These are phyloP conservation scores for Aspergillus phoenicis DNA, from an alignment of 2,329 filamentous ascomycete genomes.

Conservation along the genomic window DNA sequence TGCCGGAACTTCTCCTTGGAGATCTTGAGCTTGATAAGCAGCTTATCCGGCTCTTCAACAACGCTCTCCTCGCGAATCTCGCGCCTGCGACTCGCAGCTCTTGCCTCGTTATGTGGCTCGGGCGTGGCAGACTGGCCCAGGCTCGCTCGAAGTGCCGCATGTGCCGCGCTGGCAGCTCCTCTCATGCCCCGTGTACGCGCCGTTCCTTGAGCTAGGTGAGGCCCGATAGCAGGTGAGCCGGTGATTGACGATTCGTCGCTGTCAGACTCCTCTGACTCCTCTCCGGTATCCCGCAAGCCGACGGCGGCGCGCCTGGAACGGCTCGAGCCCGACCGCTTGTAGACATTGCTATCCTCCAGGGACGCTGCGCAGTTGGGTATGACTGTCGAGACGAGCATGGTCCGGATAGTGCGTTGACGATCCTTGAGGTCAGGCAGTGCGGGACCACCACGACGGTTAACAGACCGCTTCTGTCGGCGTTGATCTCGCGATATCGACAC, in stretches of 20 bases:
- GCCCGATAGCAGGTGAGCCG: slow-evolving; percentile 79
- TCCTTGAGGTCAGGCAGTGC: slow-evolving; percentile 96
- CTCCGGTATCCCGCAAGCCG: slow-evolving; percentile 61
- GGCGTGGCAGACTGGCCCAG: slow-evolving; percentile 85
- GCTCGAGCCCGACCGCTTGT: slow-evolving; percentile 71
- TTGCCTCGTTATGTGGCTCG: slow-evolving; percentile 72
- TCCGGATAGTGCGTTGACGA: slow-evolving; percentile 87
- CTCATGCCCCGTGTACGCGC: slow-evolving; percentile 86
- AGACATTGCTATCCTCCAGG: slow-evolving; percentile 83
- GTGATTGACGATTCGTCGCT: slow-evolving; percentile 78
- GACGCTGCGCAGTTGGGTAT: slow-evolving; percentile 81
- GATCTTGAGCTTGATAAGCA: slow-evolving; percentile 76
- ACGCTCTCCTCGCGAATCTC: slow-evolving; percentile 74
- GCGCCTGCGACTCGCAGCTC: slow-evolving; percentile 65
- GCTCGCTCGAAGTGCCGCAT: slow-evolving; percentile 77
- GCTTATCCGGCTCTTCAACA: slow-evolving; percentile 67
- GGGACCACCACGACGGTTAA: slow-evolving; percentile 89
- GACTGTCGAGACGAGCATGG: slow-evolving; percentile 87
- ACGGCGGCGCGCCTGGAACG: slow-evolving; percentile 60
- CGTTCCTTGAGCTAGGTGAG: slow-evolving; percentile 69
- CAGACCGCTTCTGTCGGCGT: slow-evolving; percentile 88
- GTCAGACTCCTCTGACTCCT: slow-evolving; percentile 87
- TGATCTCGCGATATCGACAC: slow-evolving; percentile 92
- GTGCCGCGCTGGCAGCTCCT: slow-evolving; percentile 81
- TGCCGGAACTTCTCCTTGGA: slow-evolving; percentile 71